Base-by-base conservation (phyloP, 495 filamentous ascomycete genomes). In the Lasiosphaeriaceae sp. region DNA sequence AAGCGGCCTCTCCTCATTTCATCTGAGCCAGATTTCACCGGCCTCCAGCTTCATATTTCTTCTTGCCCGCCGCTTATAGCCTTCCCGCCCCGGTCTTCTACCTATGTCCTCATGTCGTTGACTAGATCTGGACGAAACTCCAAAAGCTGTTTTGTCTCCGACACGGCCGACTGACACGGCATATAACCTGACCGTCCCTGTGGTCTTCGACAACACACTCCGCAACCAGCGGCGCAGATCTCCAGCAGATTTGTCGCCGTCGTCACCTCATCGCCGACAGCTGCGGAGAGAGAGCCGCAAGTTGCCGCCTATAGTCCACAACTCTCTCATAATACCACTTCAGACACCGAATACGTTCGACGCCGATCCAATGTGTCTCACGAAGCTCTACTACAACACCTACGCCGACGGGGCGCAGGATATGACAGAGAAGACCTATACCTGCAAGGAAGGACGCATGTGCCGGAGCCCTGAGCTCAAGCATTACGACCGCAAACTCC, bases 51-150 rank as follows among this genome's bases (percentile, higher is more conserved):
- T 16, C 41, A 31, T 64, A 59, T 64, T 53, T 58, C 41, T 11
- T 43, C 34, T 37, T 50, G 17, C 37, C 50, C 57, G 50, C 21
- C 52, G 11, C 37, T 44, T 55, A 45, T 37, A 34, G 49, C 55
- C 52, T 23, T 52, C 31, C 24, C 31, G 43, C 43, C 53, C 47
- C 19, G 34, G 50, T 56, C 54, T 11, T 34, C 22, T n/a, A 37
- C 50, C 55, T 41, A 73, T 73, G 70, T 68, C 66, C 72, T 60
- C 71, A 74, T 75, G 71, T 76, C 74, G 70, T 64, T 76, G 70
- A 71, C 54, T 57, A 61, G 58, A 65, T 56, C 63, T 62, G 37
- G 58, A 60, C 62, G 56, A 68, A 60, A 63, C 59, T 53, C 60
- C 58, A 67, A 65, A 47, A 56, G 70, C 63, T 63, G 29, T 63